Evolutionary conservation across 768 basidiomycete genomes (phyloP).

Genomic region (Podaxis rugospora): DNA sequence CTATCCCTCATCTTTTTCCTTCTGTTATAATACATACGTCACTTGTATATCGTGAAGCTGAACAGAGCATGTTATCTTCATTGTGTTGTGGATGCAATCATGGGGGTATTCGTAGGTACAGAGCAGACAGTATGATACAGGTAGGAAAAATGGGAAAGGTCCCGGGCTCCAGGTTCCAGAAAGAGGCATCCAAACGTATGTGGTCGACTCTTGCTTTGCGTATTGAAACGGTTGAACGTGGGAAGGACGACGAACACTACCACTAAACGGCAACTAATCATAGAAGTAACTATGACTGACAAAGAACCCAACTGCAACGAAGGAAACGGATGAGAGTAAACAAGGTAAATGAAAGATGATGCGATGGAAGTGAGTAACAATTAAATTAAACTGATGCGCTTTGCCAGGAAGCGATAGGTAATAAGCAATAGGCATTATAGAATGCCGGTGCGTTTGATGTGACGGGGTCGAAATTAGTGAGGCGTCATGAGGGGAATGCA

Average conservation of each 20-base stretch:
- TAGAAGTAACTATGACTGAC: neutral
- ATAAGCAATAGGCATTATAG: conserved; percentile 4
- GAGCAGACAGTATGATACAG: conserved; percentile 2
- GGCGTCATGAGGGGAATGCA: conserved; percentile 22
- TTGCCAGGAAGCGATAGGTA: neutral
- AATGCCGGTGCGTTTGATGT: conserved; percentile 4
- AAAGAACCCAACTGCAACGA: neutral
- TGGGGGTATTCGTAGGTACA: neutral
- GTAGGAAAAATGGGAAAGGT: neutral
- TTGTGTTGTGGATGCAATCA: neutral
- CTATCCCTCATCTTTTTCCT: neutral
- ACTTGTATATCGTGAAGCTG: neutral
- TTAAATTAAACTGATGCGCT: neutral
- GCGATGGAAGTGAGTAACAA: neutral
- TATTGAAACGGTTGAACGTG: neutral
- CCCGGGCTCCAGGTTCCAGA: neutral
- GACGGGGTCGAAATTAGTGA: neutral
- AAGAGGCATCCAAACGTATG: neutral
- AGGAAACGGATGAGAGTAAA: neutral
- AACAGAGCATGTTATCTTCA: neutral
- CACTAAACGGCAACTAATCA: neutral
- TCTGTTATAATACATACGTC: neutral
- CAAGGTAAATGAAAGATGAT: neutral
- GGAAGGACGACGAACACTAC: neutral
- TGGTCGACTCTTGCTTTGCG: neutral